These are phyloP conservation scores for Primulina tabacum DNA, from an alignment of 257 asterid genomes.

Conservation along the genomic window DNA sequence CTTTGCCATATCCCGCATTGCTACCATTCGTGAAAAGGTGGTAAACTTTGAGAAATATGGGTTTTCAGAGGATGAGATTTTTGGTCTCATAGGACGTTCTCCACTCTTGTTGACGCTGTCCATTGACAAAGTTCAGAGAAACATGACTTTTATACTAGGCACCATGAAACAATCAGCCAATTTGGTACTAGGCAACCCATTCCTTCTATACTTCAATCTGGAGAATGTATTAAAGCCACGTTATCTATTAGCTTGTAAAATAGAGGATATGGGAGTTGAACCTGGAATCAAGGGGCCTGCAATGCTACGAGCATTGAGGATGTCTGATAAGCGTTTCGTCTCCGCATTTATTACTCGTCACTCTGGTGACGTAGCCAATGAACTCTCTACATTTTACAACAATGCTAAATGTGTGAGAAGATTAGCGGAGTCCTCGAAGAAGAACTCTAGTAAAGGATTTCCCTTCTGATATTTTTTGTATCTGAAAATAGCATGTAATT, in stretches of 20 bases:
- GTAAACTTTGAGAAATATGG: constrained; percentile 67
- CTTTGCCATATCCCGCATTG: constrained; percentile 63
- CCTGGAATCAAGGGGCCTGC: constrained; percentile 60
- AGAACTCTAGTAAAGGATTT: constrained; percentile 44
- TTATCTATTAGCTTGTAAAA: constrained; percentile 50
- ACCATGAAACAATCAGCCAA: constrained; percentile 60
- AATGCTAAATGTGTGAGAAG: constrained; percentile 55
- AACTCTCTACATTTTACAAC: constrained; percentile 41
- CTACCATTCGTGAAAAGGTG: constrained; percentile 65
- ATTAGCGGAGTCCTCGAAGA: constrained; percentile 74
- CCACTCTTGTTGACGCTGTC: constrained; percentile 68
- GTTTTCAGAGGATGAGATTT: constrained; percentile 55
- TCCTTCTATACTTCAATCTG: constrained; percentile 49
- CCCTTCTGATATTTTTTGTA: constrained; percentile 46
- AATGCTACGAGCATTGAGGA: constrained; percentile 65
- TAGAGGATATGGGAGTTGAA: constrained; percentile 65
- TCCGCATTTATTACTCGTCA: constrained; percentile 56
- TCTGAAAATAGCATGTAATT: neutral
- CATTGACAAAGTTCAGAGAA: constrained; percentile 67
- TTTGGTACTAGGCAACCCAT: constrained; percentile 43
- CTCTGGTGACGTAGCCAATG: constrained; percentile 43
- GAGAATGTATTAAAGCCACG: constrained; percentile 65
- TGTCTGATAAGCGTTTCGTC: constrained; percentile 65
- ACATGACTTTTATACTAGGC: constrained; percentile 67
- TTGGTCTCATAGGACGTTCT: constrained; percentile 55